These are phyloP conservation scores for Trichocladium antarcticum DNA, from an alignment of 495 filamentous ascomycete species.

Conservation along the genomic window DNA sequence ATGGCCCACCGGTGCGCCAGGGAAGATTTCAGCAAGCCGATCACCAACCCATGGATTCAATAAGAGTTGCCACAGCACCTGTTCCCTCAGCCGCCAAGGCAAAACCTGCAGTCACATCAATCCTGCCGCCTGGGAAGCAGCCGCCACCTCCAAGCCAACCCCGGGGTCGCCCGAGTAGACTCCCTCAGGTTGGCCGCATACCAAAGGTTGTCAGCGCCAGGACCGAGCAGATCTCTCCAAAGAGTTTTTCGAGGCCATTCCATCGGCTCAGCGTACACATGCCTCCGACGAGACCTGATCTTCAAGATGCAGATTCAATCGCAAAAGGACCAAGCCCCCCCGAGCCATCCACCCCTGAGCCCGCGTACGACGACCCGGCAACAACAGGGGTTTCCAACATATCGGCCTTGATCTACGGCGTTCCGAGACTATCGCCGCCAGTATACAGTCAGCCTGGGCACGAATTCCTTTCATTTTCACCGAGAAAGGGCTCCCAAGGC, in stretches of 20 bases:
- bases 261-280: slow-evolving; percentile 25
- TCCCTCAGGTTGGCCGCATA: slow-evolving; percentile 82
- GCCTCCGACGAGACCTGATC: slow-evolving; percentile 5
- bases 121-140: neutral
- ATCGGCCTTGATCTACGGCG: slow-evolving; percentile 17
- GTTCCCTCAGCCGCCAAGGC: neutral
- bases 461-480: slow-evolving; percentile 65
- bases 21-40: neutral
- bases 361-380: slow-evolving; percentile 20
- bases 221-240: slow-evolving; percentile 56
- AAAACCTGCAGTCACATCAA: neutral
- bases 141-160: slow-evolving; percentile 5
- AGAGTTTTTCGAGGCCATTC: slow-evolving; percentile 74
- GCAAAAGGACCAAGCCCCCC: slow-evolving; percentile 40
- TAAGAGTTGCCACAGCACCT: neutral
- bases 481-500: slow-evolving; percentile 55
- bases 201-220: slow-evolving; percentile 74
- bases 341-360: slow-evolving; percentile 29
- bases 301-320: slow-evolving; percentile 32
- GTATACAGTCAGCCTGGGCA: slow-evolving; percentile 10
- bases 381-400: slow-evolving; percentile 10
- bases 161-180: slow-evolving; percentile 32
- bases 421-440: slow-evolving; percentile 14
- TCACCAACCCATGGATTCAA: neutral
- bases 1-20: neutral